Evolutionary conservation across 2,329 filamentous ascomycete genomes (phyloP).

Genomic region (Xylariales sp.): DNA sequence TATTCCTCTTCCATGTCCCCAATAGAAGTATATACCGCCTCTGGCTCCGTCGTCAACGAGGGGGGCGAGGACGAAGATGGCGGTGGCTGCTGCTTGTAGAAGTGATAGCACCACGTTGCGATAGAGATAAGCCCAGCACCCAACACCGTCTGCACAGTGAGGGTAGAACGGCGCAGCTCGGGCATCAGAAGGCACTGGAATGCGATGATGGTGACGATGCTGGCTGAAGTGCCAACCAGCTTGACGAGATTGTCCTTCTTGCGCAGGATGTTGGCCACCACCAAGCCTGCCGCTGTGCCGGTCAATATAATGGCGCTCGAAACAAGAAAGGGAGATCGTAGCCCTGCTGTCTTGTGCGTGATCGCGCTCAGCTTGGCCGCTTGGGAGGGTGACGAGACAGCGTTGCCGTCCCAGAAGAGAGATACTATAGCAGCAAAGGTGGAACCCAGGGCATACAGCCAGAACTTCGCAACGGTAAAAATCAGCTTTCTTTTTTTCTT

Average conservation of each 20-base stretch:
- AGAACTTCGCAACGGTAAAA: too few relatives aligned
- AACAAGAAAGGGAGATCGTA: not conserved
- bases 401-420: too few relatives aligned
- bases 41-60: too few relatives aligned
- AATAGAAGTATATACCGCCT: too few relatives aligned
- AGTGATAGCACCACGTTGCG: not conserved
- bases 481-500: too few relatives aligned
- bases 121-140: not conserved
- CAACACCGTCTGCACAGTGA: not conserved
- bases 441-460: not conserved
- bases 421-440: not conserved
- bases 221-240: not conserved
- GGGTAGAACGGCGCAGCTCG: not conserved
- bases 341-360: too few relatives aligned
- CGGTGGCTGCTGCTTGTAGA: too few relatives aligned
- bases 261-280: not conserved
- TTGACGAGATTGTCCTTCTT: constrained; percentile 1
- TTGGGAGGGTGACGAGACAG: too few relatives aligned
- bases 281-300: not conserved
- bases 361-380: too few relatives aligned
- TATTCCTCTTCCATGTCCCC: too few relatives aligned
- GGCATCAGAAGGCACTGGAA: not conserved
- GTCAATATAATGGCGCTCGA: not conserved
- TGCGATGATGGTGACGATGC: not conserved
- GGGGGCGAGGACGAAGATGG: too few relatives aligned